Percentiles rank a stretch among this genome's conserved stretches.
phyloP scores from a whole-genome alignment of 1,284 basidiomycete species.

The Ceratobasidium sp. region DNA sequence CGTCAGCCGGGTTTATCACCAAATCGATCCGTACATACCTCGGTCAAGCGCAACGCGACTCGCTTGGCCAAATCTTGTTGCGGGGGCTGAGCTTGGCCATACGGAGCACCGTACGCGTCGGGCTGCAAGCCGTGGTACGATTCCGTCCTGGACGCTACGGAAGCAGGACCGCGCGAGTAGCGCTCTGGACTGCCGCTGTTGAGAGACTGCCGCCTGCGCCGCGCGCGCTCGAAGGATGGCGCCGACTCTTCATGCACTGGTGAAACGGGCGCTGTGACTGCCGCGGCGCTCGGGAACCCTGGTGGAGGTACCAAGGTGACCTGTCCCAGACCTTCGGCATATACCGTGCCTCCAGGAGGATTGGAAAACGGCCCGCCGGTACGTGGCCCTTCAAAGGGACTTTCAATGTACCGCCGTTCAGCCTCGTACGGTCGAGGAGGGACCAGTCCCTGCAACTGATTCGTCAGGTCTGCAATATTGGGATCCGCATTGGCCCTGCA shows the following conservation, averaged over 20 bases:
- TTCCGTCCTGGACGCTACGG: neutral
- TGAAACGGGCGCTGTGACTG: constrained; percentile 26
- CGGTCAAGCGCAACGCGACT: constrained; percentile 22
- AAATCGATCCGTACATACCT: neutral
- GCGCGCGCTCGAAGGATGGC: constrained; percentile 16
- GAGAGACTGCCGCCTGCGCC: constrained; percentile 25
- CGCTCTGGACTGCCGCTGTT: constrained; percentile 19
- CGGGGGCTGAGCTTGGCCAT: constrained; percentile 13
- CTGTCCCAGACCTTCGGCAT: constrained; percentile 26
- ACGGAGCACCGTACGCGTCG: constrained; percentile 19
- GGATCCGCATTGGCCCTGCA: constrained; percentile 22
- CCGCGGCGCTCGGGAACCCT: constrained; percentile 2
- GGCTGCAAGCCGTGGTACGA: constrained; percentile 30
- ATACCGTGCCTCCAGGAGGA: constrained; percentile 12
- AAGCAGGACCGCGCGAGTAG: constrained; percentile 6
- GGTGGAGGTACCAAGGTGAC: constrained; percentile 15
- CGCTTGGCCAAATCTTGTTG: constrained; percentile 30
- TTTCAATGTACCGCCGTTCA: constrained; percentile 21
- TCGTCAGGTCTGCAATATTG: constrained; percentile 25
- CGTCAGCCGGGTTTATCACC: neutral
- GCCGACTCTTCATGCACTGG: constrained; percentile 18
- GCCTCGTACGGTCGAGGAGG: constrained; percentile 26
- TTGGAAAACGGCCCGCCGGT: constrained; percentile 6
- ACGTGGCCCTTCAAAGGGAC: constrained; percentile 15
- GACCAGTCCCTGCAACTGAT: constrained; percentile 2